Percentiles rank a stretch among this genome's conserved stretches.
Evolutionary conservation across 495 filamentous ascomycete species (phyloP).

Genomic region (Mytilinidion resinicola): DNA sequence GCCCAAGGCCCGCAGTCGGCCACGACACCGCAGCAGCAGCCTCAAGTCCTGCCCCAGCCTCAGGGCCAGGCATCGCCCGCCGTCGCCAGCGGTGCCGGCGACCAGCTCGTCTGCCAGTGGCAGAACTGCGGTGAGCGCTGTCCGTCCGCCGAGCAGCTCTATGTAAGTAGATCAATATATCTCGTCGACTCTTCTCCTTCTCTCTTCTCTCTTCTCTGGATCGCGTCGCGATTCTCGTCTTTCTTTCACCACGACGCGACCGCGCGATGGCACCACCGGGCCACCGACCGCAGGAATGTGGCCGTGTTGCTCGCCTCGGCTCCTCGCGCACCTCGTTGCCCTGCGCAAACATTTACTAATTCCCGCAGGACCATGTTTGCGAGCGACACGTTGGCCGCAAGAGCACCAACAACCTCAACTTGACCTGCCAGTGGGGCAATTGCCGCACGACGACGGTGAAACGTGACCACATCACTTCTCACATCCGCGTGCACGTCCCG

Average conservation of each 20-base stretch:
- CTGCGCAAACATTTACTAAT: slow-evolving; percentile 29
- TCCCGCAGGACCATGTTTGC: slow-evolving; percentile 85
- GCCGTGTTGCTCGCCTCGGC: slow-evolving; percentile 1
- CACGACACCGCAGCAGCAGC: slow-evolving; percentile 13
- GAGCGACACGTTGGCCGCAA: slow-evolving; percentile 98
- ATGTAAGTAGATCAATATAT: slow-evolving; percentile 56
- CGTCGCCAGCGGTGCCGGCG: slow-evolving; percentile 19
- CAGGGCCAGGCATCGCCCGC: slow-evolving; percentile 22
- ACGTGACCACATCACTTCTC: slow-evolving; percentile 98
- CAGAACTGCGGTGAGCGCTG: slow-evolving; percentile 76
- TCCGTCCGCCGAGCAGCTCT: slow-evolving; percentile 72
- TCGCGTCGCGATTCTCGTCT: not conserved
- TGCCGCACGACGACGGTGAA: slow-evolving; percentile 97
- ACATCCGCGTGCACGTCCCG: slow-evolving; percentile 96
- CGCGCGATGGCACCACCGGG: no score
- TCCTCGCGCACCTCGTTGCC: slow-evolving; percentile 16
- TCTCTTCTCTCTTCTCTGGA: not conserved
- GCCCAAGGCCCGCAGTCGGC: slow-evolving; percentile 7
- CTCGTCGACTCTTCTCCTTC: not conserved
- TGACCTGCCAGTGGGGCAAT: slow-evolving; percentile 94
- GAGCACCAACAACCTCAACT: slow-evolving; percentile 96
- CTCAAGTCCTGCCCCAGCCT: slow-evolving; percentile 18
- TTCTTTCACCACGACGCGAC: slow-evolving; percentile 1
- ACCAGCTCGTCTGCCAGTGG: slow-evolving; percentile 68
- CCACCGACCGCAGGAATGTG: no score